Percentiles rank a stretch among this genome's conserved stretches.
Evolutionary conservation across 495 filamentous ascomycete species (phyloP).

Genomic region (Aspergillus panamensis): DNA sequence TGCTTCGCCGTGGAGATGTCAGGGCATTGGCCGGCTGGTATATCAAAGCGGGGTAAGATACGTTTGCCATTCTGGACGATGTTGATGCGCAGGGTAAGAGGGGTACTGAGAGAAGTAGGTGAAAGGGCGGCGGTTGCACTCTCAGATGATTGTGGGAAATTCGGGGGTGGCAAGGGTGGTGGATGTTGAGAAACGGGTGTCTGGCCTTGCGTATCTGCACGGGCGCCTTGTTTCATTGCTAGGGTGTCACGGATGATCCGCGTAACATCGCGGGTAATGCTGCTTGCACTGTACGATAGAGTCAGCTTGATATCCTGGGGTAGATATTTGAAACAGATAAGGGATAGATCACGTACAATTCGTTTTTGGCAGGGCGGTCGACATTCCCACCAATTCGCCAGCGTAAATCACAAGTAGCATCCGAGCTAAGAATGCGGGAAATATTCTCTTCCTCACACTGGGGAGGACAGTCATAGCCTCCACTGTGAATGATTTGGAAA

Average conservation of each 20-base stretch:
- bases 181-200: conserved; percentile 20
- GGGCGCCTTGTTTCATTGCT: conserved; percentile 25
- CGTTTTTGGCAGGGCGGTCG: conserved; percentile 30
- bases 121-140: conserved; percentile 3
- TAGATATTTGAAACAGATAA: neutral
- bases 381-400: conserved; percentile 41
- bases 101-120: conserved; percentile 14
- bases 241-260: conserved; percentile 43
- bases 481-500: conserved; percentile 40
- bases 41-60: conserved; percentile 36
- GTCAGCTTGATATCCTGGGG: conserved; percentile 4
- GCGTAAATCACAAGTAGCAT: conserved; percentile 26
- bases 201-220: conserved; percentile 14
- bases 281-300: conserved; percentile 36
- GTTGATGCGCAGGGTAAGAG: conserved; percentile 39
- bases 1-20: conserved; percentile 34
- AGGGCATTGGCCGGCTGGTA: conserved; percentile 36
- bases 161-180: conserved; percentile 21
- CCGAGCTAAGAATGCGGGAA: conserved; percentile 35
- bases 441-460: conserved; percentile 37
- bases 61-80: conserved; percentile 43
- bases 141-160: conserved; percentile 16
- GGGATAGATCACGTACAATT: conserved; percentile 36
- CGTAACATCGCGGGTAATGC: conserved; percentile 43
- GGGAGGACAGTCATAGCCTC: conserved; percentile 28